Base-by-base conservation (phyloP, 2,329 filamentous ascomycete genomes). In the Colletotrichum sublineola region DNA sequence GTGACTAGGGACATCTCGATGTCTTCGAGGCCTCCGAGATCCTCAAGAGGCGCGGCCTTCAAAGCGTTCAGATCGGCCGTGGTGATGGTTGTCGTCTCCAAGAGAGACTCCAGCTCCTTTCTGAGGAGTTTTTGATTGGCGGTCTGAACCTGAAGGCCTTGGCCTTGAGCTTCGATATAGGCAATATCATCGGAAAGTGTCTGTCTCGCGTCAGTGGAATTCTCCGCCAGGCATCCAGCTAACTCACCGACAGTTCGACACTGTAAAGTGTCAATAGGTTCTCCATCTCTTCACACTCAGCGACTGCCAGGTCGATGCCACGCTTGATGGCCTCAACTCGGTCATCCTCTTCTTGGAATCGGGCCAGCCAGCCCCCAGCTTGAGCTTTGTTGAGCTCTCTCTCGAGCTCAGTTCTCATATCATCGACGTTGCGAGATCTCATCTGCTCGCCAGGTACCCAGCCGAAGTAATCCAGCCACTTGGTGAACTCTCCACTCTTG, bases 81-180 rank as follows among this genome's bases (percentile, higher is more conserved):
- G 5, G 94, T 95, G 69, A 98, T 97, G 14, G 95, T 95, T 67
- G 97, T 95, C 0, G 94, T 98, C 76, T 95, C 92, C 33, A 99
- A 88, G n/a, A 98, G 86, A 44, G 92, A 93, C 80, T 97, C 91
- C 1, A 99, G 88, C 81, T 99, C 96, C 74, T 92, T 94, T 81
- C 96, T 94, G 58, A 99, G 88, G 38, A 97, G 88, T 81, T 97
- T 97, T 80, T 99, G 96, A 77, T 99, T 99, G 52, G 96, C 94
- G 29, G 96, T 96, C 82, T 98, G 96, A 8, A 99, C 96, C 78
- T 99, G 96, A 58, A 99, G 85, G 85, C 96, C 96, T 83, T 99
- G 96, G 8, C 94, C 95, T 82, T 99, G 96, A 2, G 96, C 95
- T 84, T 99, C 96, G 75, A 99, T 98, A 80, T 97, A 98, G 4